A percentile compares a stretch with the other conserved stretches of the same genome.
These are phyloP conservation scores for Talaromyces sp. DNA, from an alignment of 2,329 filamentous ascomycete genomes.

Conservation along the genomic window DNA sequence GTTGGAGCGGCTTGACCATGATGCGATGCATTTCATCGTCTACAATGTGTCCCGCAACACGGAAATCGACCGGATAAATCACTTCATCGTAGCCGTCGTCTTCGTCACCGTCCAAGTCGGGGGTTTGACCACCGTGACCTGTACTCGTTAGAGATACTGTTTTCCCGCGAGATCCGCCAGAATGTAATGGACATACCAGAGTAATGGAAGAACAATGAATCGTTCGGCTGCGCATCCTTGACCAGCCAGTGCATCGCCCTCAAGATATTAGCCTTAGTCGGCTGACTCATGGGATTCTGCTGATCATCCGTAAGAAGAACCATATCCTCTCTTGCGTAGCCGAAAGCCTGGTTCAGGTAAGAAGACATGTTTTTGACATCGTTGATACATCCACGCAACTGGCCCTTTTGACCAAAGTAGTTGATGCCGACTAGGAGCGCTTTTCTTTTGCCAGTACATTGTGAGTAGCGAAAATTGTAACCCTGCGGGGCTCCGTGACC, in stretches of 20 bases:
- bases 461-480: conserved; percentile 87
- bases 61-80: conserved; percentile 73
- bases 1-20: conserved; percentile 70
- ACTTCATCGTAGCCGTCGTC: conserved; percentile 75
- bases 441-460: conserved; percentile 83
- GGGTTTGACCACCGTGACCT: conserved; percentile 73
- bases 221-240: conserved; percentile 86
- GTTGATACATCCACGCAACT: conserved; percentile 91
- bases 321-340: conserved; percentile 95
- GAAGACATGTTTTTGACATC: conserved; percentile 96
- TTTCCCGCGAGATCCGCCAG: neutral
- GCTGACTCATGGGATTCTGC: conserved; percentile 95
- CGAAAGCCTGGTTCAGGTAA: conserved; percentile 83
- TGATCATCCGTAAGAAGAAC: conserved; percentile 94
- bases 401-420: conserved; percentile 88
- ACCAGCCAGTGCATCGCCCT: conserved; percentile 98
- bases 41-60: conserved; percentile 66
- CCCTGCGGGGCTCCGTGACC: conserved; percentile 73
- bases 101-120: conserved; percentile 70
- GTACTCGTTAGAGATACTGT: neutral
- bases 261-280: conserved; percentile 90
- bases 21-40: conserved; percentile 75
- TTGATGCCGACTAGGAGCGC: conserved; percentile 92
- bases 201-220: conserved; percentile 97
- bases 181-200: conserved; percentile 60